Evolutionary conservation across 768 basidiomycete genomes (phyloP), one percentile per base, ranked within the genome.

Genomic region (Tulasnella sp.): DNA sequence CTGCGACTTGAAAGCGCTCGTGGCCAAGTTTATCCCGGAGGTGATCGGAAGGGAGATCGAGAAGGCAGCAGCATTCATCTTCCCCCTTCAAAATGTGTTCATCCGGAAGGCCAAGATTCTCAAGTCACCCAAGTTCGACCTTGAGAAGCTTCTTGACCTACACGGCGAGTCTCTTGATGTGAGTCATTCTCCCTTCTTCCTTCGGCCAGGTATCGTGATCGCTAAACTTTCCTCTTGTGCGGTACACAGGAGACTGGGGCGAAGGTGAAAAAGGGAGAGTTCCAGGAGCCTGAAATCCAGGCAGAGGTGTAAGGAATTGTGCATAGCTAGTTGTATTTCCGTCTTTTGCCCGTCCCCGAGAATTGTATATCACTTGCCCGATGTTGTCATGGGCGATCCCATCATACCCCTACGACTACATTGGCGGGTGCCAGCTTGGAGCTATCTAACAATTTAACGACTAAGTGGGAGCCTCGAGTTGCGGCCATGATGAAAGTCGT

Each of bases 21-120:
- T 98, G 62, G 89, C 93, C 79, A 99, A 99, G 81, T 96, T 99
- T 73, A 84, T 98, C 47, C 95, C 96, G 30, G 96, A 99, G 77
- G 91, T 89, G 64, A 98, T 99, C 68, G 96, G 96, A 66, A 85
- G 94, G 67, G 96, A 99, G 80, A 99, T 99, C 66, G 96, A 99
- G 83, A 99, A 99, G 80, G 86, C 95, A 55, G 80, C 85, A 63
- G 80, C 91, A 69, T 88, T 86, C 73, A 98, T 98, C 77, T 99
- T 94, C 79, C 96, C 96, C 67, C 77, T 99, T 70, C 94, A 98
- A 80, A 98, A 98, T 74, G 94, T 97, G 71, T 95, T 93, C 77
- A 82, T 98, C 69, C 88, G 96, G 76, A 98, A 99, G 80, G 94
- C 88, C 67, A 99, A 99, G 82, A 97, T 99, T 72, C 79, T 99